Conservation (phyloP, 2,329 filamentous ascomycete species). For the Aureobasidium sp. region DNA sequence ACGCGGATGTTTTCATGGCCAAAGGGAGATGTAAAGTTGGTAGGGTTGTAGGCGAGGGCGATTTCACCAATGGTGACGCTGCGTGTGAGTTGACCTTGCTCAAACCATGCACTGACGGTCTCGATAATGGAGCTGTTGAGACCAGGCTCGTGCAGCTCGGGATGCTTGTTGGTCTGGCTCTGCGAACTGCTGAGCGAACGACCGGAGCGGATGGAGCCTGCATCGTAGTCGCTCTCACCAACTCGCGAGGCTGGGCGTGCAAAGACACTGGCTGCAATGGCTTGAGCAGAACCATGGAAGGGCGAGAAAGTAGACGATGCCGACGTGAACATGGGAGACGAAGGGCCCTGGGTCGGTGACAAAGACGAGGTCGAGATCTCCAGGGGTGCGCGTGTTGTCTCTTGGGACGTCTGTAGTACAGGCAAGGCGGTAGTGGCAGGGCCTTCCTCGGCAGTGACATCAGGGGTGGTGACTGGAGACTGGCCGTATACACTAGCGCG, state of each 20-base stretch:
- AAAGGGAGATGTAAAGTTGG: slow-evolving; percentile 37
- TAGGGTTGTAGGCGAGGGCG: slow-evolving; percentile 71
- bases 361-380: slow-evolving; percentile 11
- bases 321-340: slow-evolving; percentile 21
- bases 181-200: slow-evolving; percentile 67
- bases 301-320: slow-evolving; percentile 26
- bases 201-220: slow-evolving; percentile 83
- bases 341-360: slow-evolving; percentile 14
- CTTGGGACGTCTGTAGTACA: slow-evolving; percentile 17
- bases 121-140: slow-evolving; percentile 87
- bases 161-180: slow-evolving; percentile 63
- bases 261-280: slow-evolving; percentile 25
- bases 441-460: slow-evolving; percentile 31
- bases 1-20: slow-evolving; percentile 64
- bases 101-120: slow-evolving; percentile 78
- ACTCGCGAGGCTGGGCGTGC: slow-evolving; percentile 21
- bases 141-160: slow-evolving; percentile 71
- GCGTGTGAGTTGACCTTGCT: slow-evolving; percentile 62
- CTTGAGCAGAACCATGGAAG: slow-evolving; percentile 19
- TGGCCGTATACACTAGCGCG: slow-evolving; percentile 84
- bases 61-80: slow-evolving; percentile 80
- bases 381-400: slow-evolving; percentile 4
- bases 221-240: slow-evolving; percentile 52
- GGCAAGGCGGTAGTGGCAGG: slow-evolving; percentile 20
- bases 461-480: slow-evolving; percentile 30